These are phyloP conservation scores for Microbotryum intermedium DNA, from an alignment of 1,284 basidiomycete species.

Conservation along the genomic window DNA sequence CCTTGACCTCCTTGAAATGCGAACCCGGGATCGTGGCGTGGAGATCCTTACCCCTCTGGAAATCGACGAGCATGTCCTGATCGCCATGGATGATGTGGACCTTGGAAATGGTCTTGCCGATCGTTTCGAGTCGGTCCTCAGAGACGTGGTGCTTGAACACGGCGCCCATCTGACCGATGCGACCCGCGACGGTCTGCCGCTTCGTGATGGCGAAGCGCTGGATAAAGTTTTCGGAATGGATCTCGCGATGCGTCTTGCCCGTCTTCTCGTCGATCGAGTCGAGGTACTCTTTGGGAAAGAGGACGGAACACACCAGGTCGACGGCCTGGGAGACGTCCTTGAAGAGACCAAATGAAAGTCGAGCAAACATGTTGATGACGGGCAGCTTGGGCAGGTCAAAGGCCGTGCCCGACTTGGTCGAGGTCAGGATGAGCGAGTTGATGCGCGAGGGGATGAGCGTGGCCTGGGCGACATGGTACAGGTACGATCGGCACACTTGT, in stretches of 20 bases:
- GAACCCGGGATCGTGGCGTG: constrained; percentile 52
- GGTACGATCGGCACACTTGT: background rate
- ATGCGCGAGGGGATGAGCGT: constrained; percentile 58
- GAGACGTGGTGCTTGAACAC: constrained; percentile 54
- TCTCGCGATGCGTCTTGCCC: constrained; percentile 7
- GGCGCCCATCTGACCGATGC: constrained; percentile 66
- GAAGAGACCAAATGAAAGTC: constrained; percentile 8
- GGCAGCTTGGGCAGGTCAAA: background rate
- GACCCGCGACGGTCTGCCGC: constrained; percentile 55
- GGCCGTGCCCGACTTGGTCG: constrained; percentile 57
- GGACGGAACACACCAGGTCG: constrained; percentile 51
- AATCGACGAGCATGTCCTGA: constrained; percentile 57
- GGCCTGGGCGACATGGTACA: constrained; percentile 48
- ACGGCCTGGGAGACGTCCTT: constrained; percentile 7
- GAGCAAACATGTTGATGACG: constrained; percentile 17
- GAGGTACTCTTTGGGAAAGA: constrained; percentile 54
- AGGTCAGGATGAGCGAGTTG: constrained; percentile 55
- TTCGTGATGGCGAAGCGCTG: constrained; percentile 51
- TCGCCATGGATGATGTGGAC: constrained; percentile 67
- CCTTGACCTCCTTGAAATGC: constrained; percentile 14
- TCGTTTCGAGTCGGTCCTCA: constrained; percentile 48
- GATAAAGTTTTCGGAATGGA: constrained; percentile 44
- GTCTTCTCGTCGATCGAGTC: constrained; percentile 31
- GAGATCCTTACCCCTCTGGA: constrained; percentile 52
- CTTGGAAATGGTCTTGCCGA: constrained; percentile 53